A percentile compares a stretch with the other conserved stretches of the same genome.
phyloP scores from a whole-genome alignment of 1,139 yeast species.

The Candida sp. region DNA sequence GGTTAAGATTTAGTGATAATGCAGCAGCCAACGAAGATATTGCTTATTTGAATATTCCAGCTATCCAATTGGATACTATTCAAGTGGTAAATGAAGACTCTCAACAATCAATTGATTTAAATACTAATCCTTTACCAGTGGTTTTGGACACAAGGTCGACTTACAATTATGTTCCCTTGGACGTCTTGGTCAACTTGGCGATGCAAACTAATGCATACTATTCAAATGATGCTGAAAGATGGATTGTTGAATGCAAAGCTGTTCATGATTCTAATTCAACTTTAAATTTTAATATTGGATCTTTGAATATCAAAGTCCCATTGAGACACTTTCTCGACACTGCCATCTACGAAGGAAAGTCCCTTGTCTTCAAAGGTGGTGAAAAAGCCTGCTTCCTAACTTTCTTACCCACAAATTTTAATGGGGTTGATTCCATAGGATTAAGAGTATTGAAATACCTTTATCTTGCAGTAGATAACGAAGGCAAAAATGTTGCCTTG shows the following conservation, averaged over 20 bases:
- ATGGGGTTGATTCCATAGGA: slow-evolving; percentile 62
- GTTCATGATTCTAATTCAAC: slow-evolving; percentile 41
- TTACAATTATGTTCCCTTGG: slow-evolving; percentile 57
- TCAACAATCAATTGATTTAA: slow-evolving; percentile 31
- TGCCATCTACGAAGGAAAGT: slow-evolving; percentile 24
- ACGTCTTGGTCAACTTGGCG: slow-evolving; percentile 61
- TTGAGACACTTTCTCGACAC: slow-evolving; percentile 46
- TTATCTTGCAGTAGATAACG: slow-evolving; percentile 69
- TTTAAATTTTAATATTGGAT: slow-evolving; percentile 53
- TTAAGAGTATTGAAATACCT: slow-evolving; percentile 53
- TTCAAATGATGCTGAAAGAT: slow-evolving; percentile 43
- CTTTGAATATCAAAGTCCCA: slow-evolving; percentile 51
- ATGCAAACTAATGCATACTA: slow-evolving; percentile 73
- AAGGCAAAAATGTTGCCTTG: slow-evolving; percentile 53
- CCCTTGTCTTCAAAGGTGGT: slow-evolving; percentile 51
- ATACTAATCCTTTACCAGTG: slow-evolving; percentile 45
- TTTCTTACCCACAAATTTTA: slow-evolving; percentile 45
- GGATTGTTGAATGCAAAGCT: slow-evolving; percentile 69
- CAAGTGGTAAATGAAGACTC: slow-evolving; percentile 42
- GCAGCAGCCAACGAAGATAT: slow-evolving; percentile 18
- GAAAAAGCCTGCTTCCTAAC: slow-evolving; percentile 58
- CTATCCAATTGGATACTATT: slow-evolving; percentile 54
- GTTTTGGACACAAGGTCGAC: slow-evolving; percentile 56
- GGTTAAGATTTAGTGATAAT: slow-evolving; percentile 21
- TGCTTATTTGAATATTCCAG: slow-evolving; percentile 39